A percentile compares a stretch with the other conserved stretches of the same genome.
phyloP scores from a whole-genome alignment of 2,329 filamentous ascomycete species.

The Trichoderma simmonsii region DNA sequence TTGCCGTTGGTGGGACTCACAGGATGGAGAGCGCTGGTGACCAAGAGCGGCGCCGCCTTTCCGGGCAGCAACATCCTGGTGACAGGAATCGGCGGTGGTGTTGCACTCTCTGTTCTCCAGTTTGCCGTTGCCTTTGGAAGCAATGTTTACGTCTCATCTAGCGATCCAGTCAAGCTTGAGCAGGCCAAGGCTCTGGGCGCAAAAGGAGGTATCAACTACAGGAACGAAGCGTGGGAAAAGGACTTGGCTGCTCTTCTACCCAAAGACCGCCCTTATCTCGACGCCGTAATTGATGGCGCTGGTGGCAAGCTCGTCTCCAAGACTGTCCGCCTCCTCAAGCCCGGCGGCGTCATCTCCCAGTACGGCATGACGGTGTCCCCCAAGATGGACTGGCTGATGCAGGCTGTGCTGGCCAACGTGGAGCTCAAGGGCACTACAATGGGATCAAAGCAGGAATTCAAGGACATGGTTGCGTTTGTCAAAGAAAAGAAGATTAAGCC shows the following conservation, averaged over 20 bases:
- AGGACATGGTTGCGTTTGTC: constrained; percentile 86
- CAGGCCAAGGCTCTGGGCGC: constrained; percentile 72
- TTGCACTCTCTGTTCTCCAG: constrained; percentile 76
- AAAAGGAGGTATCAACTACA: constrained; percentile 78
- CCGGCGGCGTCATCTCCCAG: constrained; percentile 76
- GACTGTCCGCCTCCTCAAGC: constrained; percentile 66
- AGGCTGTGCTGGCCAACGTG: constrained; percentile 79
- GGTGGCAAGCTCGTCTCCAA: constrained; percentile 79
- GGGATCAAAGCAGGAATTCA: constrained; percentile 86
- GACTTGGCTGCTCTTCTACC: constrained; percentile 63
- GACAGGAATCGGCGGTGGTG: constrained; percentile 90
- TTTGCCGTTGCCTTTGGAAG: constrained; percentile 74
- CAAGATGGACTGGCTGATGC: constrained; percentile 83
- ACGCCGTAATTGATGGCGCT: constrained; percentile 87
- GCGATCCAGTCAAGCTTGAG: constrained; percentile 70
- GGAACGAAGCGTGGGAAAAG: constrained; percentile 76
- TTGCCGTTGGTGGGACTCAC: constrained; percentile 83
- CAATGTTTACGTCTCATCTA: constrained; percentile 78
- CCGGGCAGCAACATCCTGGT: constrained; percentile 73
- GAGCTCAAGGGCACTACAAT: constrained; percentile 85
- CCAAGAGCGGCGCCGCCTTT: constrained; percentile 65
- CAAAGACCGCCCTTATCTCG: constrained; percentile 63
- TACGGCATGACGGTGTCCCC: constrained; percentile 91
- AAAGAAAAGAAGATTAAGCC: constrained; percentile 69
- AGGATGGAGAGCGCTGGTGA: constrained; percentile 80